A percentile compares a stretch with the other conserved stretches of the same genome.
Conservation (phyloP, 1,284 basidiomycete genomes). For the Ceratorhiza oryzae-sativae region DNA sequence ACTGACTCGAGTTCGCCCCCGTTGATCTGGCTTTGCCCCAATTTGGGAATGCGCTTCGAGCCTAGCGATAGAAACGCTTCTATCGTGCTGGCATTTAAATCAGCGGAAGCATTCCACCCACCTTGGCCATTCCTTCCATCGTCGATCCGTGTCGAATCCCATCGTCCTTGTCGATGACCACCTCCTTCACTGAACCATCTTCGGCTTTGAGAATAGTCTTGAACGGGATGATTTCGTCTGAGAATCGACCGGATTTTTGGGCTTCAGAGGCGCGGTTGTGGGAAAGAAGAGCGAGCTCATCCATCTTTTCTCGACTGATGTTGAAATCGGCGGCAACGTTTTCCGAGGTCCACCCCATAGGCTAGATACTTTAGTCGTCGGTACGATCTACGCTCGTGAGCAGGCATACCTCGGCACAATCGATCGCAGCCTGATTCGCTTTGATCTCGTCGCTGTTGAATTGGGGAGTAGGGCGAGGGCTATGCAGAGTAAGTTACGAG, state of each 20-base stretch:
- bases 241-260: slow-evolving; percentile 67
- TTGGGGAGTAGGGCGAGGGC: slow-evolving; percentile 78
- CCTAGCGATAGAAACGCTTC: not conserved
- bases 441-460: slow-evolving; percentile 63
- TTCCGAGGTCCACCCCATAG: slow-evolving; percentile 94
- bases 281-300: slow-evolving; percentile 81
- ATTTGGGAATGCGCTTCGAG: slow-evolving; percentile 56
- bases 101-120: slow-evolving; percentile 54
- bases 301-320: slow-evolving; percentile 77
- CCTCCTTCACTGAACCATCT: slow-evolving; percentile 52
- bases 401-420: slow-evolving; percentile 72
- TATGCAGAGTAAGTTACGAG: slow-evolving; percentile 47
- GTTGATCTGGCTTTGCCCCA: slow-evolving; percentile 75
- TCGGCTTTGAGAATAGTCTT: slow-evolving; percentile 53
- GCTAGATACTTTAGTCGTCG: slow-evolving; percentile 56
- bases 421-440: slow-evolving; percentile 61
- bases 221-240: slow-evolving; percentile 81
- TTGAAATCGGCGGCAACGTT: slow-evolving; percentile 81
- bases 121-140: slow-evolving; percentile 65
- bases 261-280: slow-evolving; percentile 79
- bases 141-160: slow-evolving; percentile 83
- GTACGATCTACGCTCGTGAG: not conserved
- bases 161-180: slow-evolving; percentile 72
- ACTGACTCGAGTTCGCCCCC: slow-evolving; percentile 91
- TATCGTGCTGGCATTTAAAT: slow-evolving; percentile 63